Conservation (phyloP, 345 rosid species). For the Salix arbutifolia region DNA sequence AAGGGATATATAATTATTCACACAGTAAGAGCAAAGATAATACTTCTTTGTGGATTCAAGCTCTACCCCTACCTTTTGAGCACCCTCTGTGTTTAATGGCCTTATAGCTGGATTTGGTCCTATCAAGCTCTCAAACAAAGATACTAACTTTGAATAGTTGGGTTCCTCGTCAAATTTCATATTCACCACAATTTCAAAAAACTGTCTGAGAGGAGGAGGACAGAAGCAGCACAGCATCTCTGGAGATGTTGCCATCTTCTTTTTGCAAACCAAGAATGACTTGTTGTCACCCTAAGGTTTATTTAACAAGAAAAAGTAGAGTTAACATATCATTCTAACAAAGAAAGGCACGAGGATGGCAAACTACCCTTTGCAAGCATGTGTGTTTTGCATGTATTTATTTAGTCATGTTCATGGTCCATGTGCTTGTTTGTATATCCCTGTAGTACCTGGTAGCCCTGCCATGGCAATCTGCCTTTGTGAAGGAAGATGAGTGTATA, state of each 20-base stretch:
- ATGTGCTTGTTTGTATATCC: neutral
- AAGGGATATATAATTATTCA: slow-evolving; percentile 13
- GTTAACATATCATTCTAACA: neutral
- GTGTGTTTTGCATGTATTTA: neutral
- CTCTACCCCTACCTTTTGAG: slow-evolving; percentile 24
- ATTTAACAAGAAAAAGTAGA: neutral
- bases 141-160: slow-evolving; percentile 27
- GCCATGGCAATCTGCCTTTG: slow-evolving; percentile 39
- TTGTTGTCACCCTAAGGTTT: slow-evolving; percentile 27
- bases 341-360: neutral
- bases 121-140: slow-evolving; percentile 29
- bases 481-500: slow-evolving; percentile 33
- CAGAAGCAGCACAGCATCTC: slow-evolving; percentile 32
- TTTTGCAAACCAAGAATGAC: slow-evolving; percentile 35
- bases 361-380: neutral
- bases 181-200: slow-evolving; percentile 32
- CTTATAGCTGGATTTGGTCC: slow-evolving; percentile 36
- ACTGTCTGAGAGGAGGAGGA: slow-evolving; percentile 29
- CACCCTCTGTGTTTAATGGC: slow-evolving; percentile 36
- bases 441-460: slow-evolving; percentile 28
- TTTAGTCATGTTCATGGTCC: neutral
- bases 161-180: slow-evolving; percentile 38
- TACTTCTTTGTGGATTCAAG: neutral
- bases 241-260: slow-evolving; percentile 37
- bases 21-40: neutral